phyloP scores from a whole-genome alignment of 768 basidiomycete genomes.

The Mycena crocata region DNA sequence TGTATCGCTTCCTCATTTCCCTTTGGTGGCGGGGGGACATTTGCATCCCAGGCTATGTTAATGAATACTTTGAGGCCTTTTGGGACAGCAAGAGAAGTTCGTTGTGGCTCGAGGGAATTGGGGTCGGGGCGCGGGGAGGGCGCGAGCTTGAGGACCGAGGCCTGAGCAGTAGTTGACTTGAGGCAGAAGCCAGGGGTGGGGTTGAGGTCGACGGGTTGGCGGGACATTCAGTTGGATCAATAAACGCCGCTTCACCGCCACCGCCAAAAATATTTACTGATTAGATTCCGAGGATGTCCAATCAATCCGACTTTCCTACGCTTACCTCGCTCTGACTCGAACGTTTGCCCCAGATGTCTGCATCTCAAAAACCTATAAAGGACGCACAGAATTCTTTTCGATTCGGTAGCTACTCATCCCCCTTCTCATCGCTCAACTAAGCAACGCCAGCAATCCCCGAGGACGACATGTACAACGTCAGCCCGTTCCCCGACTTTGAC shows the following conservation, averaged over 20 bases:
- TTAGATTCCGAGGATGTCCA: too few species aligned
- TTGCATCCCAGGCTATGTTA: slow-evolving; percentile 77
- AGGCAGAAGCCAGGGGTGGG: slow-evolving; percentile 80
- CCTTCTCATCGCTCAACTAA: slow-evolving; percentile 35
- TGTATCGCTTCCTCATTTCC: slow-evolving; percentile 67
- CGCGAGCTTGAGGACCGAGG: slow-evolving; percentile 47
- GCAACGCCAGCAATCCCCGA: slow-evolving; percentile 53
- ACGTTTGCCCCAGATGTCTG: slow-evolving; percentile 28
- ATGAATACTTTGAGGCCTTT: slow-evolving; percentile 75
- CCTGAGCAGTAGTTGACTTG: slow-evolving; percentile 63
- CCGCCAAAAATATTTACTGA: too few species aligned
- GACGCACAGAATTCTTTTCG: slow-evolving; percentile 40
- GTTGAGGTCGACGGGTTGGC: slow-evolving; percentile 52
- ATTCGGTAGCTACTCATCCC: slow-evolving; percentile 47
- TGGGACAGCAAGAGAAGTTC: slow-evolving; percentile 49
- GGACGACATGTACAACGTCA: slow-evolving; percentile 62
- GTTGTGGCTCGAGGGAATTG: slow-evolving; percentile 43
- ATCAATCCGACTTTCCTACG: neutral
- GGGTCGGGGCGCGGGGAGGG: slow-evolving; percentile 19
- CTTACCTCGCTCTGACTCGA: slow-evolving; percentile 30
- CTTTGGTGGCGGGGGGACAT: slow-evolving; percentile 77
- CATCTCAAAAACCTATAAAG: slow-evolving; percentile 37
- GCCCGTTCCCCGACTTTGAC: slow-evolving; percentile 73
- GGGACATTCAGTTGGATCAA: slow-evolving; percentile 33
- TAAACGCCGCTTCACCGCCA: too few species aligned